Conservation (phyloP, 345 rosid species). For the Aegle marmelos region DNA sequence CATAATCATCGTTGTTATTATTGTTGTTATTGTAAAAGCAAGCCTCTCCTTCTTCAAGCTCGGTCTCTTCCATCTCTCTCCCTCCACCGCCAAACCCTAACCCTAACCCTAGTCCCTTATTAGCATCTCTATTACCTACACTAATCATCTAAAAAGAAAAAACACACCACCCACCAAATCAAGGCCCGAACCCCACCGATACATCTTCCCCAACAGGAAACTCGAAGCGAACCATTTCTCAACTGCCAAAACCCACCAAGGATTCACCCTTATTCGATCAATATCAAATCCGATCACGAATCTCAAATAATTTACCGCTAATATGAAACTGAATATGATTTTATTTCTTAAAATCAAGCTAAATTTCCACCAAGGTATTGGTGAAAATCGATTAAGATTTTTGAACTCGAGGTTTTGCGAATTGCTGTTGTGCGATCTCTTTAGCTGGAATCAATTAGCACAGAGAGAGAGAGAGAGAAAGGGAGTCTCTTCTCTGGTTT, state of each 20-base stretch:
- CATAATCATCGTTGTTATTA: slow-evolving; percentile 43
- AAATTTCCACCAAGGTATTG: slow-evolving; percentile 9
- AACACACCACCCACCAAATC: slow-evolving; percentile 10
- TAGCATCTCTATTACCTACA: slow-evolving; percentile 45
- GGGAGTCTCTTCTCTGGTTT: slow-evolving; percentile 38
- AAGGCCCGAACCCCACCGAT: slow-evolving; percentile 18
- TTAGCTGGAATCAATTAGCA: slow-evolving; percentile 40
- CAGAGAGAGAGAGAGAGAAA: slow-evolving; percentile 23
- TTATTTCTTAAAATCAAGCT: slow-evolving; percentile 3
- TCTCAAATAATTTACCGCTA: slow-evolving; percentile 8
- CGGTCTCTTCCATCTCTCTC: slow-evolving; percentile 53
- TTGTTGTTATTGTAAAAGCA: slow-evolving; percentile 49
- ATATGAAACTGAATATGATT: background rate
- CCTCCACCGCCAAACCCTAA: slow-evolving; percentile 33
- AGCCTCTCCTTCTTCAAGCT: slow-evolving; percentile 81
- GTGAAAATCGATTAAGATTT: background rate
- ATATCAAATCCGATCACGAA: slow-evolving; percentile 35
- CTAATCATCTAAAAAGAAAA: slow-evolving; percentile 38
- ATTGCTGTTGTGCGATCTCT: slow-evolving; percentile 41
- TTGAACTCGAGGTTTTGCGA: background rate
- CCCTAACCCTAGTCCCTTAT: slow-evolving; percentile 51
- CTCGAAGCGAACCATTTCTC: slow-evolving; percentile 19
- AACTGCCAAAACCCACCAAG: slow-evolving; percentile 29
- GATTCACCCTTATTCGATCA: slow-evolving; percentile 33
- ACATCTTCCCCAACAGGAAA: slow-evolving; percentile 17